These are phyloP conservation scores for Rosa hybrid DNA, from an alignment of 331 rosid species.

Conservation along the genomic window DNA sequence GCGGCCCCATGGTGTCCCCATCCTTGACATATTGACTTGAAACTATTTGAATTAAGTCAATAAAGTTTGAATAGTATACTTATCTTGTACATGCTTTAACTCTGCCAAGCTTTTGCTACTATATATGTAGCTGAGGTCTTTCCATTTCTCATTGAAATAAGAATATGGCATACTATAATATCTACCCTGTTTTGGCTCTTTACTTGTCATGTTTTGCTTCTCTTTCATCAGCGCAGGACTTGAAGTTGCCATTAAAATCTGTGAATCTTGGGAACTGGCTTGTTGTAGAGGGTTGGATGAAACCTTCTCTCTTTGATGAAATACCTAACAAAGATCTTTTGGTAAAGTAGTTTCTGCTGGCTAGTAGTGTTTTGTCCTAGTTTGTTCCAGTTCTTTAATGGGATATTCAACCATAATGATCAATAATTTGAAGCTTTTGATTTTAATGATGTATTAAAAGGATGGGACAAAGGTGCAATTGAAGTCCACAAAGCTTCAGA, in stretches of 20 bases:
- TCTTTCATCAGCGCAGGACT: conserved; percentile 33
- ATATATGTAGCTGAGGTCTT: not conserved
- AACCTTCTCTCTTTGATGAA: conserved; percentile 55
- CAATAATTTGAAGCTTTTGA: not conserved
- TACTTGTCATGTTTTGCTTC: not conserved
- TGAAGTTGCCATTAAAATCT: conserved; percentile 48
- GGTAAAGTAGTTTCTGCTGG: conserved; percentile 26
- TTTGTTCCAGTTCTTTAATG: not conserved
- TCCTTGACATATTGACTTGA: not conserved
- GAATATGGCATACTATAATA: not conserved
- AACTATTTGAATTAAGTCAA: not conserved
- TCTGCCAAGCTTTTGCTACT: not conserved
- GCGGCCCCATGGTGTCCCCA: not conserved
- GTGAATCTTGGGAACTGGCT: conserved; percentile 75
- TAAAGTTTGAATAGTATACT: not conserved
- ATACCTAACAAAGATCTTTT: conserved; percentile 59
- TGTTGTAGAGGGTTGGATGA: conserved; percentile 62
- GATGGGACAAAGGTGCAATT: conserved; percentile 70
- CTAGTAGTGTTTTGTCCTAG: not conserved
- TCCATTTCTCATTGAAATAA: not conserved
- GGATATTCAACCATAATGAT: not conserved
- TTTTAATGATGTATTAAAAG: conserved; percentile 29
- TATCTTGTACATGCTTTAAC: not conserved
- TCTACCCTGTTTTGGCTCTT: conserved; percentile 13
- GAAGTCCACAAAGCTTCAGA: conserved; percentile 48